Base-by-base conservation (phyloP, 2,329 filamentous ascomycete genomes). In the Drechslerella coelobrocha region DNA sequence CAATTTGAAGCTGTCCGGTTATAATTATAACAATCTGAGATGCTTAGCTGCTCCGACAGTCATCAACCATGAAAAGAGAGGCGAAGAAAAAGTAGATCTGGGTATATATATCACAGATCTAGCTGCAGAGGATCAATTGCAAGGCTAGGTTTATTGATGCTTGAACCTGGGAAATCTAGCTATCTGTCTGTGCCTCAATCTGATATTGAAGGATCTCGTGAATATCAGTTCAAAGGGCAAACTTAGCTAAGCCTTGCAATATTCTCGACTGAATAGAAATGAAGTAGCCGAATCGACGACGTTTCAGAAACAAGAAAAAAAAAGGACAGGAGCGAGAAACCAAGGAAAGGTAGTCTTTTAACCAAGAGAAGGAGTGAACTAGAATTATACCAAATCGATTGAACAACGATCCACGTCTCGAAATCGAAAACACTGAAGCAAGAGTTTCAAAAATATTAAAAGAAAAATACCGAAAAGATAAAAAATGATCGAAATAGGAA, bases 371-470 rank as follows among this genome's bases (percentile, higher is more conserved):
- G 21, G 39, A 59, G 51, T 24, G 52, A 12, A 59, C n/a, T 2
- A 21, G 21, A 48, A 37, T 63, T 21, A 47, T 61, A 60, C 26
- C 45, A 62, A 53, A 56, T 54, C 47, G 34, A 55, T 69, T 29
- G 29, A 31, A 31, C 6, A 59, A 71, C 59, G 59, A 21, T 55
- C 59, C 66, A 54, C 59, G 66, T 63, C 53, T 52, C 45, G 34
- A 45, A n/a, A 8, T 27, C 7, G 24, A 48, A 59, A n/a, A 31
- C 12, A 12, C 12, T 52, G 41, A 51, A 57, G 56, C 19, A 62
- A 52, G 21, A 10, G 59, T 71, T 59, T 71, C 66, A 63, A 62
- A n/a, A 62, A 71, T 63, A 71, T 63, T 60, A 71, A 71, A 71
- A 59, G 39, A 19, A 39, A 14, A 39, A 23, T 21, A 45, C 19